Percentiles rank a stretch among this genome's conserved stretches.
Evolutionary conservation across 768 basidiomycete genomes (phyloP).

Genomic region (Leucocoprinus birnbaumii): DNA sequence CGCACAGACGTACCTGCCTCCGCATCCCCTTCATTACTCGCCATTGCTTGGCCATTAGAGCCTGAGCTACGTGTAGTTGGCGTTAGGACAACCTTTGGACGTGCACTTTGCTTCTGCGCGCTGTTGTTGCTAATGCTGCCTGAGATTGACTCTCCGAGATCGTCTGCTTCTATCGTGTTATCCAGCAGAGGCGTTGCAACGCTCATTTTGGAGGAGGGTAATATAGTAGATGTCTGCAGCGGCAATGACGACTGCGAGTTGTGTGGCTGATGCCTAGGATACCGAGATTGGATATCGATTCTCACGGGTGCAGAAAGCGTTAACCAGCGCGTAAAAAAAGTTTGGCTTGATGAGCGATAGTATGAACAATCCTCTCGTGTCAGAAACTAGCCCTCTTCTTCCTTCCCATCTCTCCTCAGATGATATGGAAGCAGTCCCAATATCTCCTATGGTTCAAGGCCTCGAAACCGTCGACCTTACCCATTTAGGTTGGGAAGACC

Average conservation of each 20-base stretch:
- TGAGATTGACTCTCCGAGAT: slow-evolving; percentile 35
- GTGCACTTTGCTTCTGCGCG: slow-evolving; percentile 20
- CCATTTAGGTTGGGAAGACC: slow-evolving; percentile 5
- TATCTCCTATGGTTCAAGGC: slow-evolving; percentile 18
- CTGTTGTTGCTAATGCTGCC: slow-evolving; percentile 30
- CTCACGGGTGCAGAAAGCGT: background rate
- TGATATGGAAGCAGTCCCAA: background rate
- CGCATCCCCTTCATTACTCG: slow-evolving; percentile 60
- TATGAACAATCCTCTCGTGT: background rate
- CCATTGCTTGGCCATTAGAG: slow-evolving; percentile 30
- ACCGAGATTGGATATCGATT: background rate
- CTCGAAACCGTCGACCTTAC: slow-evolving; percentile 18
- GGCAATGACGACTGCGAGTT: too few relatives aligned
- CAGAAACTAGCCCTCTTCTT: slow-evolving; percentile 8
- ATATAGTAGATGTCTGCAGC: background rate
- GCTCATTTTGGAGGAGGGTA: slow-evolving; percentile 52
- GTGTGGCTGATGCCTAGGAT: background rate
- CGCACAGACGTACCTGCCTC: slow-evolving; percentile 60
- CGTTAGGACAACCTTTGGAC: slow-evolving; percentile 48
- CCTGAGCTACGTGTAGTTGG: slow-evolving; percentile 42
- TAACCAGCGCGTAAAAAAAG: background rate
- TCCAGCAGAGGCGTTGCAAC: slow-evolving; percentile 63
- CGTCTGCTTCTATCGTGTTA: slow-evolving; percentile 83
- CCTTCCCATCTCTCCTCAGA: background rate
- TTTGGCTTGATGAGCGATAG: background rate